Evolutionary conservation across 202 grass and related monocot species (phyloP).

Genomic region (Schoenoplectus triqueter): DNA sequence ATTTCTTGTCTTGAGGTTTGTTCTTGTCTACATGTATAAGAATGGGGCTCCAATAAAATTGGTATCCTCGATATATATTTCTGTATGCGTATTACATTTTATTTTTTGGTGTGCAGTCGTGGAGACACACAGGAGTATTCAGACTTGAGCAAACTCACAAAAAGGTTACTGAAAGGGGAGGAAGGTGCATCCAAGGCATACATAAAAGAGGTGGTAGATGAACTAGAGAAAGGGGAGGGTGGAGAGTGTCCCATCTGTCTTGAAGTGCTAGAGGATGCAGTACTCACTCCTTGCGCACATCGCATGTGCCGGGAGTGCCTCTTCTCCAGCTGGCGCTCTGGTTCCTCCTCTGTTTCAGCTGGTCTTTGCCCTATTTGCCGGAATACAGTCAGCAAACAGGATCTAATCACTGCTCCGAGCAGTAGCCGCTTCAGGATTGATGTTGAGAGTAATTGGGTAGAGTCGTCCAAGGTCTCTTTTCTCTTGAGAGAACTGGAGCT

Average conservation of each 20-base stretch:
- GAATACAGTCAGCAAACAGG: conserved; percentile 69
- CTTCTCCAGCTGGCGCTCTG: conserved; percentile 80
- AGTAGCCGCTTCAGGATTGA: conserved; percentile 82
- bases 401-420: conserved; percentile 92
- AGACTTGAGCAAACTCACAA: conserved; percentile 90
- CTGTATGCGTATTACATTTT: conserved; percentile 33
- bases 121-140: conserved; percentile 94
- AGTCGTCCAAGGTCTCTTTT: conserved; percentile 92
- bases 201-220: conserved; percentile 80
- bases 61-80: not conserved
- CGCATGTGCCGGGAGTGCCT: conserved; percentile 91
- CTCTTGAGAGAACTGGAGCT: conserved; percentile 71
- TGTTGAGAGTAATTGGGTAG: conserved; percentile 86
- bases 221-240: conserved; percentile 75
- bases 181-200: conserved; percentile 69
- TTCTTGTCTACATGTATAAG: conserved; percentile 37
- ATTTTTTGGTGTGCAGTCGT: conserved; percentile 58
- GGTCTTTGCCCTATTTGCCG: conserved; percentile 96
- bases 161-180: conserved; percentile 64
- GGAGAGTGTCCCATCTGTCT: conserved; percentile 94
- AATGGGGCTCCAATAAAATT: conserved; percentile 25
- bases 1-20: conserved; percentile 93
- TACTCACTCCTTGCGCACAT: conserved; percentile 88
- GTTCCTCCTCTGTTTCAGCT: conserved; percentile 45
- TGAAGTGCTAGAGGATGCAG: conserved; percentile 96